Conservation (phyloP, 2,329 filamentous ascomycete genomes). For the Trichoderma oligosporum region DNA sequence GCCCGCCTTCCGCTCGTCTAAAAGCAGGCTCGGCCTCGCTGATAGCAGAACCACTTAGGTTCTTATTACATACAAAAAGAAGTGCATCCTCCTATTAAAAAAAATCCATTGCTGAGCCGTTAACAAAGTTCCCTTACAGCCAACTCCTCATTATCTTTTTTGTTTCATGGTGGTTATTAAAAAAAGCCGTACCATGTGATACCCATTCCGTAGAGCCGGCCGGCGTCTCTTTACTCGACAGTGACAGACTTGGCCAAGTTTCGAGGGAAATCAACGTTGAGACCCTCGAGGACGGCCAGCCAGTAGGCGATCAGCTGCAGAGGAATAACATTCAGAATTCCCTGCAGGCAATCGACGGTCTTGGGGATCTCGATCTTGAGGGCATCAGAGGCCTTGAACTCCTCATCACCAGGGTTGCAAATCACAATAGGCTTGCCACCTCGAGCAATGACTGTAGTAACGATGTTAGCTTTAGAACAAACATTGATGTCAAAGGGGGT, state of each 20-base stretch:
- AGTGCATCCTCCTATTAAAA: conserved; percentile 9
- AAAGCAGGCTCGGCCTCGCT: neutral
- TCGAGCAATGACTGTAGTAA: conserved; percentile 76
- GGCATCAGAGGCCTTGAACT: conserved; percentile 83
- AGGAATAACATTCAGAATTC: conserved; percentile 94
- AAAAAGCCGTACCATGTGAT: neutral
- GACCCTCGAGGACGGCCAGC: conserved; percentile 90
- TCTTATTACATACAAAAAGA: conserved; percentile 15
- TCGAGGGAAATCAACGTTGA: conserved; percentile 97
- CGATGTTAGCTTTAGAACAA: conserved; percentile 22
- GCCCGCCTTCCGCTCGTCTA: neutral
- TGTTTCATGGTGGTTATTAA: neutral
- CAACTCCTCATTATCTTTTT: conserved; percentile 24
- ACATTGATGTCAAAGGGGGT: too few species aligned
- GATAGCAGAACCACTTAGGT: neutral
- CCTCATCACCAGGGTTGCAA: conserved; percentile 84
- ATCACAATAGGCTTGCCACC: conserved; percentile 96
- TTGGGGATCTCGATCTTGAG: conserved; percentile 97
- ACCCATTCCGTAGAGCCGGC: conserved; percentile 5
- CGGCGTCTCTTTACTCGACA: conserved; percentile 68
- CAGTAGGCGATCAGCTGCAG: conserved; percentile 98
- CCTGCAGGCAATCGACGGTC: conserved; percentile 93
- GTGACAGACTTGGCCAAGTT: conserved; percentile 99
- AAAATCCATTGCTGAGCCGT: conserved; percentile 19
- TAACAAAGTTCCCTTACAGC: conserved; percentile 21